A percentile compares a stretch with the other conserved stretches of the same genome.
These are phyloP conservation scores for Leptographium galeiforme DNA, from an alignment of 2,329 filamentous ascomycete species.

Conservation along the genomic window DNA sequence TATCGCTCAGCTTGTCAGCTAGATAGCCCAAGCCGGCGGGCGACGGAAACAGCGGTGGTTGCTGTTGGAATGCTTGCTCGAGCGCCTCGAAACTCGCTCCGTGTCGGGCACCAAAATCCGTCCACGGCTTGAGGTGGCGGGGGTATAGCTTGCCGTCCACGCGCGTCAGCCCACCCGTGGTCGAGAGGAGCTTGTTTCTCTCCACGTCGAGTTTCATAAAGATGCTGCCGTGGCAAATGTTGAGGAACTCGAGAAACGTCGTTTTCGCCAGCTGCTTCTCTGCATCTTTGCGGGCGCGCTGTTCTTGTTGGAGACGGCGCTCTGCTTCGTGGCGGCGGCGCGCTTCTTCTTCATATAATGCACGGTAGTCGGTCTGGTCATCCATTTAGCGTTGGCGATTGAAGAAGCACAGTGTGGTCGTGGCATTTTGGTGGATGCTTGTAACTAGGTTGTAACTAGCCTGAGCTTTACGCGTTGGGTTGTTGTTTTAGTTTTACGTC, in stretches of 20 bases:
- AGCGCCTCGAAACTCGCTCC: not conserved
- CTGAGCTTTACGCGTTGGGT: too few relatives aligned
- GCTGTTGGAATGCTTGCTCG: not conserved
- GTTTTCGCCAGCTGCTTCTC: conserved; percentile 2
- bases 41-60: not conserved
- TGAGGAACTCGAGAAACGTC: not conserved
- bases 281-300: not conserved
- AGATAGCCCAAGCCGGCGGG: not conserved
- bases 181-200: not conserved
- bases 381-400: not conserved
- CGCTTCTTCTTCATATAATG: not conserved
- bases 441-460: too few relatives aligned
- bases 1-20: not conserved
- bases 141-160: conserved; percentile 4
- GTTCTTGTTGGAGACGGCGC: not conserved
- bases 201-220: not conserved
- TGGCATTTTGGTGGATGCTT: too few relatives aligned
- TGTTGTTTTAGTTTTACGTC: too few relatives aligned
- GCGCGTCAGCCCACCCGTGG: not conserved
- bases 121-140: conserved; percentile 3
- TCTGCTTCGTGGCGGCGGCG: not conserved
- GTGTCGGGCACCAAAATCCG: not conserved
- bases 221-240: not conserved
- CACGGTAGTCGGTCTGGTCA: not conserved
- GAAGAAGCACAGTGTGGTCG: too few relatives aligned